These are phyloP conservation scores for Tolypocladium tropicale DNA, from an alignment of 2,329 filamentous ascomycete species.

Conservation along the genomic window DNA sequence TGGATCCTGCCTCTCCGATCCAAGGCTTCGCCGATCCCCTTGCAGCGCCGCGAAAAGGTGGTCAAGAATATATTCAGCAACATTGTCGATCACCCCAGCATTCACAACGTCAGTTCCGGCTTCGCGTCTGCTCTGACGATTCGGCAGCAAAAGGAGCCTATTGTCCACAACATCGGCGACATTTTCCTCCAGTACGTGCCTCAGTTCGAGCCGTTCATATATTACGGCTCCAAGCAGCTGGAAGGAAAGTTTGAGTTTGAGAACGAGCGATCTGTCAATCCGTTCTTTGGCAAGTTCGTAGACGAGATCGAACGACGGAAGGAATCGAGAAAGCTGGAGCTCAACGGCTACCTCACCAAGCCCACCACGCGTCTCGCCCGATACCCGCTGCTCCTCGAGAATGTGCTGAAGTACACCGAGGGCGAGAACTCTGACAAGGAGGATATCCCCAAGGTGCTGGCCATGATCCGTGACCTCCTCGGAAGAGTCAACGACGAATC, in stretches of 20 bases:
- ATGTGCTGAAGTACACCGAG: conserved; percentile 83
- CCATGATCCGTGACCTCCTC: conserved; percentile 76
- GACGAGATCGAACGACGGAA: conserved; percentile 94
- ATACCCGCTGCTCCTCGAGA: conserved; percentile 86
- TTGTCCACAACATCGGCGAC: conserved; percentile 84
- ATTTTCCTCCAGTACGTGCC: conserved; percentile 90
- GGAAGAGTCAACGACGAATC: conserved; percentile 88
- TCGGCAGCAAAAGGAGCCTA: conserved; percentile 79
- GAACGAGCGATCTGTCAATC: conserved; percentile 82
- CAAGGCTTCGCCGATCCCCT: conserved; percentile 76
- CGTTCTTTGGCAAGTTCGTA: conserved; percentile 79
- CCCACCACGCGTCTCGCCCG: conserved; percentile 89
- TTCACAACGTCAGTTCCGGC: conserved; percentile 81
- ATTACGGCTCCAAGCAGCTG: conserved; percentile 89
- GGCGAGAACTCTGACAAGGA: conserved; percentile 82
- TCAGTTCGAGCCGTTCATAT: conserved; percentile 90
- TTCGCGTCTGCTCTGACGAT: conserved; percentile 83
- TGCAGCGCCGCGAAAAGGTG: conserved; percentile 78
- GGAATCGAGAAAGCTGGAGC: conserved; percentile 89
- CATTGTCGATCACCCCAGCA: conserved; percentile 70
- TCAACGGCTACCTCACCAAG: conserved; percentile 97
- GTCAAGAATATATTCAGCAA: conserved; percentile 94
- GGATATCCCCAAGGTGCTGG: conserved; percentile 83
- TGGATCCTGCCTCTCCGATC: conserved; percentile 91
- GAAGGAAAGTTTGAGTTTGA: conserved; percentile 98